Evolutionary conservation across 176 grass and related monocot genomes (phyloP).

Genomic region (Puccinellia tenuiflora): DNA sequence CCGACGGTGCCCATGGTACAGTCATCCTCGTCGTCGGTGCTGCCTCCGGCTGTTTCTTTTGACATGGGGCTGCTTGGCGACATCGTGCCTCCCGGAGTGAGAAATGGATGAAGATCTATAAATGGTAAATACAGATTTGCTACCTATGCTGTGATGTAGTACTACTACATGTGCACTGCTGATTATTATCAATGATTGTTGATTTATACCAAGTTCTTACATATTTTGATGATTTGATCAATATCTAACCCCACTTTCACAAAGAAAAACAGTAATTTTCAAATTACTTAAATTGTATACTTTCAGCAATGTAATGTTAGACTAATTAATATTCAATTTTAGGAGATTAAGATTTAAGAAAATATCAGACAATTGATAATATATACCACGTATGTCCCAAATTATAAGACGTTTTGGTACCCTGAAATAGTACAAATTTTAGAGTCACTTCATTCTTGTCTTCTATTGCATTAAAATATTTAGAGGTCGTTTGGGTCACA

Average conservation of each 20-base stretch:
- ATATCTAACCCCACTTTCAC: not conserved
- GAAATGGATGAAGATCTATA: conserved; percentile 44
- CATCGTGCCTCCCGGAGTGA: conserved; percentile 69
- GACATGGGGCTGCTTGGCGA: conserved; percentile 70
- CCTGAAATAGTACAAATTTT: too few relatives aligned
- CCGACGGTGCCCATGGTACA: not conserved
- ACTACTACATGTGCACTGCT: not conserved
- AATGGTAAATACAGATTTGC: conserved; percentile 9
- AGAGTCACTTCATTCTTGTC: not conserved
- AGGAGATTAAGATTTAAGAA: not conserved
- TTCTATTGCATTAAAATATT: not conserved
- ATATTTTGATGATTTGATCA: not conserved
- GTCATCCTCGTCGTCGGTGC: not conserved
- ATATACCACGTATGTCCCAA: too few relatives aligned
- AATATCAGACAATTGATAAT: not conserved
- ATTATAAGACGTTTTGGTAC: too few relatives aligned
- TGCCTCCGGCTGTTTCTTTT: not conserved
- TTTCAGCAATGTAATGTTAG: not conserved
- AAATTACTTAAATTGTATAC: not conserved
- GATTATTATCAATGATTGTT: not conserved
- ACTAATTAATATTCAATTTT: not conserved
- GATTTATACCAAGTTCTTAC: not conserved
- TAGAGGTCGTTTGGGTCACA: too few relatives aligned
- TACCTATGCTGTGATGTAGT: not conserved
- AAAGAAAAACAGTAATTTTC: not conserved